Conservation (phyloP, 2,329 filamentous ascomycete genomes). For the Hymenoscyphus fraxineus region DNA sequence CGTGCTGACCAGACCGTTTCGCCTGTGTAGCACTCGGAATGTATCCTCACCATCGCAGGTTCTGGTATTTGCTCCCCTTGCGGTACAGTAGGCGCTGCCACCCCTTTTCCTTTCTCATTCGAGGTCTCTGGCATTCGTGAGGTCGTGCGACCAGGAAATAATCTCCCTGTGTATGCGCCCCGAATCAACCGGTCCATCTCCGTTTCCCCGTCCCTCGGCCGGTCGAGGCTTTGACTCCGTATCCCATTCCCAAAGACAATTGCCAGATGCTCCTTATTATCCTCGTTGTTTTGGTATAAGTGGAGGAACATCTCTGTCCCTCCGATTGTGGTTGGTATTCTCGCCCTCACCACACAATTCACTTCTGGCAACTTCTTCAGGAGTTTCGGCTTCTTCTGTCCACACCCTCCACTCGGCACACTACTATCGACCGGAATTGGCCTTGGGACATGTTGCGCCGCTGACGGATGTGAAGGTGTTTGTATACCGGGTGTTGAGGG, state of each 20-base stretch:
- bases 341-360: conserved; percentile 88
- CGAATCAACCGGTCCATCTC: conserved; percentile 90
- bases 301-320: conserved; percentile 91
- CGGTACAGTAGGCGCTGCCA: conserved; percentile 1
- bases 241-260: conserved; percentile 94
- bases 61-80: conserved; percentile 36
- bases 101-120: background rate
- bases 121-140: conserved; percentile 22
- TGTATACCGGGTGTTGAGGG: conserved; percentile 59
- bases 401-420: conserved; percentile 51
- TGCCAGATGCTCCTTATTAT: conserved; percentile 93
- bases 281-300: conserved; percentile 86
- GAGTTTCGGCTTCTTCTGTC: conserved; percentile 64
- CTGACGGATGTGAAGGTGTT: conserved; percentile 44
- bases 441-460: conserved; percentile 14
- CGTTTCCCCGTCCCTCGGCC: conserved; percentile 69
- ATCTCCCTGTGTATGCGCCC: conserved; percentile 83
- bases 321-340: conserved; percentile 75
- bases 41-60: conserved; percentile 83
- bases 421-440: conserved; percentile 55
- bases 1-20: conserved; percentile 98
- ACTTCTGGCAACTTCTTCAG: conserved; percentile 76
- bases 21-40: conserved; percentile 97
- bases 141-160: conserved; percentile 79
- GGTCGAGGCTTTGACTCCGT: conserved; percentile 68